Percentiles rank a stretch among this genome's conserved stretches.
Evolutionary conservation across 1,139 yeast species (phyloP).

Genomic region (Geotrichum australiense): DNA sequence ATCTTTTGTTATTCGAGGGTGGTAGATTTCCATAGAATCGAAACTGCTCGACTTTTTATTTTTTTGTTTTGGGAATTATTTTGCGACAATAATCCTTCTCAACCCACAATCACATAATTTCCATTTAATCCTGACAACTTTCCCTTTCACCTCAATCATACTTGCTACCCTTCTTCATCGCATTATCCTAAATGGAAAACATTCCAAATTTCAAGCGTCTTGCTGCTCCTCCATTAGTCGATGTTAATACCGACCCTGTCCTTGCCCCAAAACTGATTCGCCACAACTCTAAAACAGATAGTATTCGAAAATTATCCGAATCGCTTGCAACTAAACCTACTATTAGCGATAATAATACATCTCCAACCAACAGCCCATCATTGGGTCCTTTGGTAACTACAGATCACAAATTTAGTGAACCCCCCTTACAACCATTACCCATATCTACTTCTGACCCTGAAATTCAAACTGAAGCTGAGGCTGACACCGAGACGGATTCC

Average conservation of each 20-base stretch:
- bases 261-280: background rate
- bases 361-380: background rate
- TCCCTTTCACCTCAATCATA: background rate
- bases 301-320: background rate
- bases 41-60: background rate
- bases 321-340: background rate
- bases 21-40: background rate
- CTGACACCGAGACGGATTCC: background rate
- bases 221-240: background rate
- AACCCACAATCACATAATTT: background rate
- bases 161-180: background rate
- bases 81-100: background rate
- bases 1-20: background rate
- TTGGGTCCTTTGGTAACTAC: background rate
- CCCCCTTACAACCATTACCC: background rate
- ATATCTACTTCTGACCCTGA: background rate
- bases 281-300: background rate
- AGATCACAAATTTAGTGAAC: background rate
- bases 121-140: background rate
- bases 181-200: background rate
- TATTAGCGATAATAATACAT: background rate
- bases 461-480: background rate
- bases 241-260: slow-evolving; percentile 5
- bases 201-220: background rate
- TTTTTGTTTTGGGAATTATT: background rate